phyloP scores from a whole-genome alignment of 73 alveolate genomes.

The Paraurostyla sp. region DNA sequence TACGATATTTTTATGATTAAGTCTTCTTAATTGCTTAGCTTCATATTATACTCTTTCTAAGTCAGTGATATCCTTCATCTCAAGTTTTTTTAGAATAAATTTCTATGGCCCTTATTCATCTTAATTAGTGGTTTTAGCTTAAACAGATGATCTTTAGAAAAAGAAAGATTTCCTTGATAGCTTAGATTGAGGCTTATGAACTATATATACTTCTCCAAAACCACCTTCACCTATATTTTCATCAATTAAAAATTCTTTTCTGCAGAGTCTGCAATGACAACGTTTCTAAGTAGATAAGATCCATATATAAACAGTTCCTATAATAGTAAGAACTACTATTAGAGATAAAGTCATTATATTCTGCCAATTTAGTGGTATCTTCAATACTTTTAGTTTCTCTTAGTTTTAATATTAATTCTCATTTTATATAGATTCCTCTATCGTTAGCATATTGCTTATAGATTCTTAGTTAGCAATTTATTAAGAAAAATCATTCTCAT shows the following conservation, averaged over 20 bases:
- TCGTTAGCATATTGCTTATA: background rate
- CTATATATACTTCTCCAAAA: conserved; percentile 61
- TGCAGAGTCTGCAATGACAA: conserved; percentile 64
- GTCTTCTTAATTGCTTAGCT: conserved; percentile 67
- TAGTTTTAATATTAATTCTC: background rate
- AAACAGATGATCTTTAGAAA: background rate
- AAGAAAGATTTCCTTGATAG: background rate
- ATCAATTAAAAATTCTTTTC: conserved; percentile 27
- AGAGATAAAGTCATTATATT: conserved; percentile 53
- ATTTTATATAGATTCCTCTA: background rate
- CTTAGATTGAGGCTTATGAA: background rate
- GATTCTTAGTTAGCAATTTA: background rate
- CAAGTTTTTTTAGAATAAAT: conserved; percentile 62
- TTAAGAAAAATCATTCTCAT: background rate
- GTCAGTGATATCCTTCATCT: conserved; percentile 68
- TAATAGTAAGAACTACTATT: conserved; percentile 40
- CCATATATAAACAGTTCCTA: conserved; percentile 59
- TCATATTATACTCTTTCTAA: conserved; percentile 64
- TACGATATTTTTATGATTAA: conserved; percentile 62
- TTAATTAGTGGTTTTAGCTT: background rate
- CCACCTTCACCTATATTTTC: conserved; percentile 73
- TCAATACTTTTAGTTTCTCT: conserved; percentile 50
- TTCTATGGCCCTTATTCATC: background rate
- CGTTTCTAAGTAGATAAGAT: conserved; percentile 30
- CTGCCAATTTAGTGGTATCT: conserved; percentile 60